Evolutionary conservation across 208 protist genomes (phyloP).

Genomic region (Trypanosoma boissoni): DNA sequence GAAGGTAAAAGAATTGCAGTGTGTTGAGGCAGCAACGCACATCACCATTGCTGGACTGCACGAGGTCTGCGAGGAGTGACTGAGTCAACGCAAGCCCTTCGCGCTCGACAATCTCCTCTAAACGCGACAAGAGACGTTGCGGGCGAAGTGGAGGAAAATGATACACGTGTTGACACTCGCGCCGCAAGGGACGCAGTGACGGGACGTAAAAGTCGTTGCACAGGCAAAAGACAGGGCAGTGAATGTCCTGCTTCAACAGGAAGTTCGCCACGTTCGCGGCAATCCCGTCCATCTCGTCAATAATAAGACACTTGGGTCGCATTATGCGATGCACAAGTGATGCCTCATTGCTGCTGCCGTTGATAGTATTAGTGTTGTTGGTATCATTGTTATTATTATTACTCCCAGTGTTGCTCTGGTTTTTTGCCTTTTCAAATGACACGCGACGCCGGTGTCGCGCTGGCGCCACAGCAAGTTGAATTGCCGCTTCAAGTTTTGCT

Average conservation of each 20-base stretch:
- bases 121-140: conserved; percentile 57
- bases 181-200: conserved; percentile 61
- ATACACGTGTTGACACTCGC: conserved; percentile 47
- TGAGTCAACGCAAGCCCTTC: conserved; percentile 36
- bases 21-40: conserved; percentile 87
- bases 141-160: conserved; percentile 64
- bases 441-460: conserved; percentile 21
- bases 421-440: neutral
- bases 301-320: conserved; percentile 79
- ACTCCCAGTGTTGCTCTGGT: neutral
- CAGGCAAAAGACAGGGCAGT: conserved; percentile 80
- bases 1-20: conserved; percentile 63
- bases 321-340: conserved; percentile 61
- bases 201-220: conserved; percentile 86
- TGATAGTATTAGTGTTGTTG: too few relatives aligned
- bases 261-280: conserved; percentile 57
- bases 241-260: conserved; percentile 54
- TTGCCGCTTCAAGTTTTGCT: conserved; percentile 58
- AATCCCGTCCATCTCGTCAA: conserved; percentile 92
- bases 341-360: neutral
- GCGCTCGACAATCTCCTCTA: conserved; percentile 47
- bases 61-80: conserved; percentile 55
- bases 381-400: too few relatives aligned
- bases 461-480: conserved; percentile 54
- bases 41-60: conserved; percentile 61